Evolutionary conservation across 192 early-diverging fungal genomes (phyloP), one percentile per base, ranked within the genome.

Genomic region (Kickxella alabastrina): DNA sequence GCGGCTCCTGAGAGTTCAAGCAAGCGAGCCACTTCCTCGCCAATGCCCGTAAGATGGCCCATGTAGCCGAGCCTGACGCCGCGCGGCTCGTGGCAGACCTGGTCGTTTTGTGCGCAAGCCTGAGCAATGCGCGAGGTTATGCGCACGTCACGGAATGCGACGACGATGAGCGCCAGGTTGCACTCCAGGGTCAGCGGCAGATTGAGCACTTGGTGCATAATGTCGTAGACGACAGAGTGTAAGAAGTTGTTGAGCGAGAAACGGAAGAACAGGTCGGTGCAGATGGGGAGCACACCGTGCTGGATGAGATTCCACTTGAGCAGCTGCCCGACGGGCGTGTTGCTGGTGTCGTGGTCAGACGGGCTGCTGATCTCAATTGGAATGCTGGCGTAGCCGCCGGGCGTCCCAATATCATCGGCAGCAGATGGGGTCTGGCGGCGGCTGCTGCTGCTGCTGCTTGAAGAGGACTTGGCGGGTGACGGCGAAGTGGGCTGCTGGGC

Each of bases 211-310:
- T 99, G 97, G 60, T 93, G 93, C 60, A 98, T 82, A 84, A 98
- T 95, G 65, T 99, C 97, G 67, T 96, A 99, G 1, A 97, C 92
- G 23, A 99, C 95, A 19, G 91, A 92, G 63, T 99, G 97, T 56
- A 99, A 63, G 68, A 99, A 95, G 79, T 99, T 99, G 77, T 99
- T 99, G 87, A 95, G 97, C 28, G 87, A 85, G 58, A 91, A 94
- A 27, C 79, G 68, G 78, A 97, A 99, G 58, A 99, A 97, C 43
- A 99, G 68, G 55, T 90, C 83, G 57, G 83, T 61, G 54, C 83
- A 85, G 4, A 77, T 75, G 2, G 84, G 82, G 46, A 91, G 54
- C 19, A 87, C 83, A 23, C 61, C 59, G 64, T 84, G 76, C 44
- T 85, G 73, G 15, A 88, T 80, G 25, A 87, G 80, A 45, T 84